Percentiles rank a stretch among this genome's conserved stretches.
These are phyloP conservation scores for Tephrocybe rancida DNA, from an alignment of 768 basidiomycete genomes.

Conservation along the genomic window DNA sequence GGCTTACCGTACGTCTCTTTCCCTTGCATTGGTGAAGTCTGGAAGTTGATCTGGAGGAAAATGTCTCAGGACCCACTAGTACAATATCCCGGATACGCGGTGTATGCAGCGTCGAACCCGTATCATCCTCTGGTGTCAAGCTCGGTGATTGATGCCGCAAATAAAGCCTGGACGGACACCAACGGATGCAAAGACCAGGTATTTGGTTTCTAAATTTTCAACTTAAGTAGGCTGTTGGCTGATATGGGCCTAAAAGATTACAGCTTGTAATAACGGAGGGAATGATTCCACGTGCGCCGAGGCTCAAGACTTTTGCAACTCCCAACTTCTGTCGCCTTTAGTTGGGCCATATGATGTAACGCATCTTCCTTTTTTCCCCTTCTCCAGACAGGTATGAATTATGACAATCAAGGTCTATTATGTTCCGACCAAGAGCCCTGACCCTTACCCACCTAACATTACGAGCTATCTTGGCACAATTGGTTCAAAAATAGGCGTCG, in stretches of 20 bases:
- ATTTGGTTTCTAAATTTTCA: background rate
- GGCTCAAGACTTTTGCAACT: constrained; percentile 63
- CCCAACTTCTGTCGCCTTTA: constrained; percentile 51
- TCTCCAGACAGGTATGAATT: background rate
- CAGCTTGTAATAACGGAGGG: constrained; percentile 49
- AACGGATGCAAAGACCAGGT: constrained; percentile 56
- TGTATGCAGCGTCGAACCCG: constrained; percentile 54
- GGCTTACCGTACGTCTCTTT: constrained; percentile 47
- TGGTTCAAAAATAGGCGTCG: constrained; percentile 43
- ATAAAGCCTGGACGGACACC: constrained; percentile 40
- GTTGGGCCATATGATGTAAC: constrained; percentile 54
- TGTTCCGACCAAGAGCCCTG: constrained; percentile 43
- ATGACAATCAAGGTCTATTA: constrained; percentile 43
- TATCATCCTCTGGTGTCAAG: constrained; percentile 54
- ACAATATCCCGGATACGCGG: constrained; percentile 61
- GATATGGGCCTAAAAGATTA: constrained; percentile 38
- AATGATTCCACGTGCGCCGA: constrained; percentile 50
- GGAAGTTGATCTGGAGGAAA: background rate
- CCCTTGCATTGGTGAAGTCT: background rate
- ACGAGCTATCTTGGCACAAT: constrained; percentile 30
- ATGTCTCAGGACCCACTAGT: constrained; percentile 37
- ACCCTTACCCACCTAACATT: constrained; percentile 52
- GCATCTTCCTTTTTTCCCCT: constrained; percentile 1
- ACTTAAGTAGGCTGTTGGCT: background rate
- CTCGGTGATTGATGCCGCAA: constrained; percentile 41